Base-by-base conservation (phyloP, 1,284 basidiomycete genomes). In the Vanrija pseudolonga region DNA sequence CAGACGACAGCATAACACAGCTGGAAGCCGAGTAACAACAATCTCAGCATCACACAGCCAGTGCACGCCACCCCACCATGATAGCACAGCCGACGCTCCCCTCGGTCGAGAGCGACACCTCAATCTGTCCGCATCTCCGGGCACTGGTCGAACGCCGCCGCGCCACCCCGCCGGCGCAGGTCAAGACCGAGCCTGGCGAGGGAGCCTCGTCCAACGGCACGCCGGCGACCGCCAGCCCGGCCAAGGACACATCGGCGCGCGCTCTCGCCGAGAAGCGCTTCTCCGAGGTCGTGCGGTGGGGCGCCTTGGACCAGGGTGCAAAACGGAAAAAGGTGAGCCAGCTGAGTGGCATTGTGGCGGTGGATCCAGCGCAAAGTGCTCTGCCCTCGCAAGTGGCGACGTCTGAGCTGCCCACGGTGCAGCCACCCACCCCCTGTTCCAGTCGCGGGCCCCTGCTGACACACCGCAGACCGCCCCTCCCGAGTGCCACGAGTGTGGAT, bases 401-500 rank as follows among this genome's bases (percentile, higher is more conserved):
- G n/a, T 17, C 17, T 8, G 43, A 36, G 18, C 45, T 47, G n/a
- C 14, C 4, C 11, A 12, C 9, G 14, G 9, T 5, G 12, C 32
- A 32, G 14, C 12, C 12, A 12, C 32, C 32, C 32, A 32, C 11
- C 32, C 12, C 12, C 12, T 9, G 12, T 32, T 12, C 26, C 26
- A 6, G 32, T 12, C 14, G 2, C 28, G 23, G 38, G 4, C 24
- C 45, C 15, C 24, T 53, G 51, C 53, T 64, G 43, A 57, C 49
- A 19, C 42, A 32, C 18, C 7, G 5, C 54, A 77, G 76, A 66
- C 72, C 12, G 60, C 69, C 9, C 64, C 78, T 22, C 88, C 89
- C 9, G 74, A 79, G 7, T 92, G 90, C 68, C 80, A 81, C 11
- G 80, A 79, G 8, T 93, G 90, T 67, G 70, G 78, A 5, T 55